Conservation (phyloP, 768 basidiomycete genomes). For the Panaeolus papilionaceus region DNA sequence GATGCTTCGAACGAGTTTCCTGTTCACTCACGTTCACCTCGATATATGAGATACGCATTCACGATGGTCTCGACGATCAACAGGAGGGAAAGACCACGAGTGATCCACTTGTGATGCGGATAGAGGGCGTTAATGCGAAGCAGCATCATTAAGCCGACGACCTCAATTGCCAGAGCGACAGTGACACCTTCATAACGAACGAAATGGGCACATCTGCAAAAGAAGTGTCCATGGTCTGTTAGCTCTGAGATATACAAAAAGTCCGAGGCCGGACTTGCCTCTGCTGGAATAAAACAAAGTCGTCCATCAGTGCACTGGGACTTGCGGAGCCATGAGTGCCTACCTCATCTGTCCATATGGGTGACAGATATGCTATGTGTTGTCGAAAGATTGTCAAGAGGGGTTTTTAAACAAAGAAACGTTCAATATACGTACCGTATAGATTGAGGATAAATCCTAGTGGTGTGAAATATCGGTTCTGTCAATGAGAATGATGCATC, state of each 20-base stretch:
- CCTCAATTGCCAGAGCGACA: slow-evolving; percentile 57
- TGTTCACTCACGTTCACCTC: slow-evolving; percentile 50
- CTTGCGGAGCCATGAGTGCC: slow-evolving; percentile 12
- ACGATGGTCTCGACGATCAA: slow-evolving; percentile 51
- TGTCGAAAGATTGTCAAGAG: slow-evolving; percentile 18
- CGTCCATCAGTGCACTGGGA: background rate
- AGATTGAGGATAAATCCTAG: slow-evolving; percentile 65
- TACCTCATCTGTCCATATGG: slow-evolving; percentile 43
- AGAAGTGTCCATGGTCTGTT: background rate
- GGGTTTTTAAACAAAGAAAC: background rate
- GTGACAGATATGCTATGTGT: slow-evolving; percentile 49
- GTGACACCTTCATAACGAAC: slow-evolving; percentile 59
- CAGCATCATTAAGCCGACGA: slow-evolving; percentile 65
- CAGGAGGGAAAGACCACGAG: slow-evolving; percentile 37
- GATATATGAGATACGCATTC: slow-evolving; percentile 61
- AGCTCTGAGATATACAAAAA: background rate
- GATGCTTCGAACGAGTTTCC: background rate
- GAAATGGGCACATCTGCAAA: slow-evolving; percentile 48
- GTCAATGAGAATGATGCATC: background rate
- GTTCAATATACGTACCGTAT: slow-evolving; percentile 36
- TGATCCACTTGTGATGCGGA: slow-evolving; percentile 37
- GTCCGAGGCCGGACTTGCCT: background rate
- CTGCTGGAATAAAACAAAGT: background rate
- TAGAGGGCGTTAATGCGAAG: slow-evolving; percentile 54
- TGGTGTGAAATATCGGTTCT: slow-evolving; percentile 71